These are phyloP conservation scores for Dunaliella sp. DNA, from an alignment of 139 green algal species.

Conservation along the genomic window DNA sequence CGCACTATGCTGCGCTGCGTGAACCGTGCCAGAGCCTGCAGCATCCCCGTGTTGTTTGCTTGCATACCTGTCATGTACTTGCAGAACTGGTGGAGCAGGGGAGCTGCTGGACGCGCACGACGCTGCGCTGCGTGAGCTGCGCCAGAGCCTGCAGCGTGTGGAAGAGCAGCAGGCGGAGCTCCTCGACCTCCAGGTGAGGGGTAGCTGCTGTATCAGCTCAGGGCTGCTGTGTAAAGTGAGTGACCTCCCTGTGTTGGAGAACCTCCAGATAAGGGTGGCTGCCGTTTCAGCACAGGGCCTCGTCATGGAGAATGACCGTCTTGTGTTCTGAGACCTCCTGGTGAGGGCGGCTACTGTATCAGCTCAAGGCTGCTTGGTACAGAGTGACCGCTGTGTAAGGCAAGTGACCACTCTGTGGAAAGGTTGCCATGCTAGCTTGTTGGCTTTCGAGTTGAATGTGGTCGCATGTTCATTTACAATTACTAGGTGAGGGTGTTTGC, in stretches of 20 bases:
- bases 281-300: neutral
- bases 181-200: neutral
- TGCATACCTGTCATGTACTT: neutral
- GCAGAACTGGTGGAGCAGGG: neutral
- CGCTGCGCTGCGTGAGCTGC: neutral
- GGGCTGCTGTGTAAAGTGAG: neutral
- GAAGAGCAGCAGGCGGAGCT: neutral
- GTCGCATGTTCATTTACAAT: no score
- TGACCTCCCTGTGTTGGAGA: neutral
- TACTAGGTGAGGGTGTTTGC: no score
- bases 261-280: neutral
- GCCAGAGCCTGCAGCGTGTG: neutral
- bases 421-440: no score
- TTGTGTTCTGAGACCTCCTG: neutral
- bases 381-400: no score
- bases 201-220: neutral
- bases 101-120: constrained; percentile 5
- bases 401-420: no score
- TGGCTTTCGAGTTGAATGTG: no score
- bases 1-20: no score
- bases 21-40: no score
- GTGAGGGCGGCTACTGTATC: no score
- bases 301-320: neutral
- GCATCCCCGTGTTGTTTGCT: neutral
- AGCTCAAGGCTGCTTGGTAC: no score